Evolutionary conservation across 2,329 filamentous ascomycete species (phyloP), one percentile per base, ranked within the genome.

Genomic region (Aspergillus phoenicis): DNA sequence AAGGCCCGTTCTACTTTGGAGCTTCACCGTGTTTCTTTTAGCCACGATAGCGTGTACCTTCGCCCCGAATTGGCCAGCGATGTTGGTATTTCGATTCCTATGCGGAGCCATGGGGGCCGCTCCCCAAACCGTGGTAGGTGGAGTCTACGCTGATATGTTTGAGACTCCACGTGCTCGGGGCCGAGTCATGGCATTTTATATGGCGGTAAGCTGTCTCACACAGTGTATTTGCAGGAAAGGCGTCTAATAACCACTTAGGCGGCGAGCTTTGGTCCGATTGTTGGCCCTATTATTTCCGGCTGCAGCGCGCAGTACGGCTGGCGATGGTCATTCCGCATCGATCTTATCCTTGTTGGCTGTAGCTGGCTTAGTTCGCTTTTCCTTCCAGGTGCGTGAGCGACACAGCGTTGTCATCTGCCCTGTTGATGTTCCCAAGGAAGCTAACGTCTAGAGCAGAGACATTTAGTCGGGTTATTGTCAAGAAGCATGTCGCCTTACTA

Each of bases 341-440:
- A 80, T 13, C 79, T 91, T 15, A 89, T 93, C 17, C 80, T 91
- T 58, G 89, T 89, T 2, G 79, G 71, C 3, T 64, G 68, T 4
- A 88, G 87, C 1, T 81, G 88, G 73, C 72, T 87, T 2, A 77
- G 87, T 1, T 75, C 91, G 13, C 59, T 86, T n/a, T 81, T 88
- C 62, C 81, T 91, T 60, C 88, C 87, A 15, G 72, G 72, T 74
- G 66, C 10, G 28, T 13, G 62, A 2, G 3, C 2, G 15, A 5
- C 4, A 8, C 15, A 1, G 2, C n/a, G 17, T 2, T 15, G 20
- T 1, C 39, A 26, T 26, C 6, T 11, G 1, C 2, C 24, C 28
- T 11, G 28, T 3, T 30, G 28, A 30, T 30, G 10, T 10, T 30
- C 8, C 1, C 10, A 30, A 3, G 5, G 6, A 30, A 26, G 30